Conservation (phyloP, 306 rosid genomes). For the Casuarina glauca region DNA sequence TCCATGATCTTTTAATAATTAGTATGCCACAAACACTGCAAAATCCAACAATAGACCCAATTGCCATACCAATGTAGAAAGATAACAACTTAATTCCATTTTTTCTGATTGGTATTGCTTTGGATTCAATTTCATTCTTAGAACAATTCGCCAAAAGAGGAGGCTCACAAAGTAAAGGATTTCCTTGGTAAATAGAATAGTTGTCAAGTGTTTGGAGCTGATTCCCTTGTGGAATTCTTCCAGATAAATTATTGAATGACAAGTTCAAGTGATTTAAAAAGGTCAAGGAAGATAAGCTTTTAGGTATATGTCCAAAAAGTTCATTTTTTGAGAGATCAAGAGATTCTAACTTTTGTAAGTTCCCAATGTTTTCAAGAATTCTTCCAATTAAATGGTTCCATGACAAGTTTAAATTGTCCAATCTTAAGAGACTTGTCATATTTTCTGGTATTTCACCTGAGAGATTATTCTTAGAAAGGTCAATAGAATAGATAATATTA, state of each 20-base stretch:
- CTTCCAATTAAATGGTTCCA: conserved; percentile 10
- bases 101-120: neutral
- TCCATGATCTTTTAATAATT: neutral
- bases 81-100: neutral
- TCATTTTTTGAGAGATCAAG: conserved; percentile 17
- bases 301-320: conserved; percentile 6
- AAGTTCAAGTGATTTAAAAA: conserved; percentile 1
- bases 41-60: conserved; percentile 10
- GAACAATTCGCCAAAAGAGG: neutral
- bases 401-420: conserved; percentile 16
- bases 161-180: conserved; percentile 1
- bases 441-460: conserved; percentile 15
- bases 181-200: conserved; percentile 4
- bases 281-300: conserved; percentile 14
- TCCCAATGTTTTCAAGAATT: conserved; percentile 6
- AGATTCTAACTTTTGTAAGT: neutral
- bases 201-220: conserved; percentile 10
- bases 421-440: neutral
- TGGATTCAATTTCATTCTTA: too few relatives aligned
- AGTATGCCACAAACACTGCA: neutral
- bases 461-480: conserved; percentile 14
- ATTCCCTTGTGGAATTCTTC: conserved; percentile 17
- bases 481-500: neutral
- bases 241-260: neutral
- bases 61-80: neutral